Percentiles rank a stretch among this genome's conserved stretches.
phyloP scores from a whole-genome alignment of 495 filamentous ascomycete genomes.

The Cercophora newfieldiana region DNA sequence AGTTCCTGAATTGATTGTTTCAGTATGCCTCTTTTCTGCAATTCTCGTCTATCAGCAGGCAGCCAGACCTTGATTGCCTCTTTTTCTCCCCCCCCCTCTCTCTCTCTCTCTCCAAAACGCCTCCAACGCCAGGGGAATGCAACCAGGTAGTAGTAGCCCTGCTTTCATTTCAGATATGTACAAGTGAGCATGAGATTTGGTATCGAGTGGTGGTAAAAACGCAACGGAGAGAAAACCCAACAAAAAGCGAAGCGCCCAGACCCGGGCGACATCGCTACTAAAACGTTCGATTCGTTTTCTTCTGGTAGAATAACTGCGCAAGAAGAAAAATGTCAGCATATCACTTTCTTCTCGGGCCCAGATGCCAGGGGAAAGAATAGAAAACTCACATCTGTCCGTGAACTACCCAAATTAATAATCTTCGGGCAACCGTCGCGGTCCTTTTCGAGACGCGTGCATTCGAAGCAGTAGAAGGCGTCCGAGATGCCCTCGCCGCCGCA shows the following conservation, averaged over 20 bases:
- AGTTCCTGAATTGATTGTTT: slow-evolving; percentile 1
- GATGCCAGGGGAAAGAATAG: background rate
- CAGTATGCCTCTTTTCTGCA: slow-evolving; percentile 3
- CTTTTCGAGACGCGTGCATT: slow-evolving; percentile 96
- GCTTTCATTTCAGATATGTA: slow-evolving; percentile 5
- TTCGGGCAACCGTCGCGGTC: slow-evolving; percentile 98
- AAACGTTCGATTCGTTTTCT: slow-evolving; percentile 55
- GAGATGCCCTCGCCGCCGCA: slow-evolving; percentile 98
- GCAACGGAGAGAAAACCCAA: background rate
- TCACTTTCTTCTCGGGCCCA: background rate
- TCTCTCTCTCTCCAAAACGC: background rate
- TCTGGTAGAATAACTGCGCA: slow-evolving; percentile 51
- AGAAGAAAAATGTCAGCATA: slow-evolving; percentile 27
- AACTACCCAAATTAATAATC: slow-evolving; percentile 97
- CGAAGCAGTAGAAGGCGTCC: slow-evolving; percentile 99
- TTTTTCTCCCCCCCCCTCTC: background rate
- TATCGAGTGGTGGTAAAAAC: background rate
- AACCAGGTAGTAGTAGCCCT: background rate
- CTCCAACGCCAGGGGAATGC: slow-evolving; percentile 1
- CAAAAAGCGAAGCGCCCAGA: slow-evolving; percentile 28
- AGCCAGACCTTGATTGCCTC: slow-evolving; percentile 1
- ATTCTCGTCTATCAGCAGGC: background rate
- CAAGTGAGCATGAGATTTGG: background rate
- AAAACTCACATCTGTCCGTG: slow-evolving; percentile 81
- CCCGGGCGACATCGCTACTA: slow-evolving; percentile 44